Evolutionary conservation across 2,329 filamentous ascomycete species (phyloP).

Genomic region (Cercospora zeae-maydis): DNA sequence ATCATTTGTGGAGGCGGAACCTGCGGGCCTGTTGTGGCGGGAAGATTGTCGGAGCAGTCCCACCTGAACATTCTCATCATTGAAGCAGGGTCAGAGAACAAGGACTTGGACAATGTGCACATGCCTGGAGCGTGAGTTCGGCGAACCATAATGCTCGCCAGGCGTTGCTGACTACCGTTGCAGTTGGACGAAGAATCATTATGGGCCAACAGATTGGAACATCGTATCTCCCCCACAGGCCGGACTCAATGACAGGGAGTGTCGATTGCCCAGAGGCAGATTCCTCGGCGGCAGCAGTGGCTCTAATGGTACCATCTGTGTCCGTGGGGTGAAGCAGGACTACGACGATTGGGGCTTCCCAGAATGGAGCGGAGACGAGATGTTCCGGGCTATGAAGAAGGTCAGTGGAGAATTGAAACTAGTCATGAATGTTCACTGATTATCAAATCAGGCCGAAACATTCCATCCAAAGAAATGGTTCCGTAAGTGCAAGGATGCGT

Average conservation of each 20-base stretch:
- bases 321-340: constrained; percentile 44
- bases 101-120: constrained; percentile 46
- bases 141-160: background rate
- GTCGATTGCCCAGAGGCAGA: constrained; percentile 44
- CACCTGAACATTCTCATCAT: constrained; percentile 29
- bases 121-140: constrained; percentile 42
- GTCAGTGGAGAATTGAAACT: background rate
- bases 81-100: constrained; percentile 30
- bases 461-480: constrained; percentile 31
- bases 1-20: constrained; percentile 30
- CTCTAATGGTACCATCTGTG: constrained; percentile 45
- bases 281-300: constrained; percentile 45
- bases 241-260: constrained; percentile 41
- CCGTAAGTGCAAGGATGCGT: constrained; percentile 19
- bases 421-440: background rate
- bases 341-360: constrained; percentile 36
- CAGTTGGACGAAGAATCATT: constrained; percentile 44
- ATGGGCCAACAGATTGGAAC: constrained; percentile 47
- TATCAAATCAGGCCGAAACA: constrained; percentile 21
- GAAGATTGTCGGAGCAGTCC: constrained; percentile 28
- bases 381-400: constrained; percentile 33
- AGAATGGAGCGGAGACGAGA: constrained; percentile 31
- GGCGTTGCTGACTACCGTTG: background rate
- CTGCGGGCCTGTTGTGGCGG: constrained; percentile 27
- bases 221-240: constrained; percentile 41